Evolutionary conservation across 129 eudicot genomes (phyloP).

Genomic region (Flaveria sonorensis): DNA sequence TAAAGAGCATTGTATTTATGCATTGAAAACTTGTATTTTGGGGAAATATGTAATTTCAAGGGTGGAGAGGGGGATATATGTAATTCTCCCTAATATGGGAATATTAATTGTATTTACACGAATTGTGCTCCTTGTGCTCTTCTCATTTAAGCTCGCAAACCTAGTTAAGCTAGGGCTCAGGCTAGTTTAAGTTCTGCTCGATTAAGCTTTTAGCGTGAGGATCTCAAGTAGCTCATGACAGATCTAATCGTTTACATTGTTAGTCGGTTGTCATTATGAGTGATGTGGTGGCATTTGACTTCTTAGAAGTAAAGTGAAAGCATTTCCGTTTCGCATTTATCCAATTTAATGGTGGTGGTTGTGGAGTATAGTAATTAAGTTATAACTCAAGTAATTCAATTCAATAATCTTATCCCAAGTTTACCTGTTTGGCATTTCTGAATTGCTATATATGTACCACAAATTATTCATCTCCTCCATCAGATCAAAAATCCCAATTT

Average conservation of each 20-base stretch:
- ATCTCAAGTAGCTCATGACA: not conserved
- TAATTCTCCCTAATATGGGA: too few relatives aligned
- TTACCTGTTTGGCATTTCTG: constrained; percentile 10
- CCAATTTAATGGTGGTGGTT: constrained; percentile 5
- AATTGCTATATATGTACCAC: constrained; percentile 21
- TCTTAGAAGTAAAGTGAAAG: constrained; percentile 7
- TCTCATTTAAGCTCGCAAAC: not conserved
- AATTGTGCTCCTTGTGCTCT: not conserved
- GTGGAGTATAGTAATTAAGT: not conserved
- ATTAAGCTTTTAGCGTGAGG: not conserved
- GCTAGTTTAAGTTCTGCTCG: not conserved
- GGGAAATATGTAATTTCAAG: too few relatives aligned
- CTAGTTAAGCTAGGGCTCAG: not conserved
- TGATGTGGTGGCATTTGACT: constrained; percentile 6
- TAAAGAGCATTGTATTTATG: too few relatives aligned
- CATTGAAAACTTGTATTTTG: too few relatives aligned
- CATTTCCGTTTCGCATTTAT: not conserved
- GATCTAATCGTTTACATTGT: not conserved
- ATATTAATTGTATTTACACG: not conserved
- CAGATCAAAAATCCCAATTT: not conserved
- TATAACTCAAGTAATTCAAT: not conserved
- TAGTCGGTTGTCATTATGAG: not conserved
- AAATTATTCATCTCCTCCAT: constrained; percentile 18
- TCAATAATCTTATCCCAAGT: not conserved
- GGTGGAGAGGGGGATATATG: too few relatives aligned